These are phyloP conservation scores for Auriscalpium microsporum DNA, from an alignment of 768 basidiomycete species.

Conservation along the genomic window DNA sequence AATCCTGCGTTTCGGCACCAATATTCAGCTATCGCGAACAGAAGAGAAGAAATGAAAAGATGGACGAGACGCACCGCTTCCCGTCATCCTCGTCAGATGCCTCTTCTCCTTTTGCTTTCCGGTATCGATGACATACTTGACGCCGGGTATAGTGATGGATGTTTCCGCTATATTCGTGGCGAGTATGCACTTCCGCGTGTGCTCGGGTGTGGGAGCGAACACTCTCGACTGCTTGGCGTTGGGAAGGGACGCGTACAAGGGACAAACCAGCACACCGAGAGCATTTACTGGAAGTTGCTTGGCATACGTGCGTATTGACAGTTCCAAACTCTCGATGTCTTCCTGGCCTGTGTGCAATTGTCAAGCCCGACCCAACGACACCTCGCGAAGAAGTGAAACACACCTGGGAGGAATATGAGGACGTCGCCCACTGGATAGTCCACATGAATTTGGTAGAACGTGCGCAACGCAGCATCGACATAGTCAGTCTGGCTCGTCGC, in stretches of 20 bases:
- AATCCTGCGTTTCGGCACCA: conserved; percentile 49
- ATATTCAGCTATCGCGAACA: not conserved
- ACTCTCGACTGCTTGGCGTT: conserved; percentile 69
- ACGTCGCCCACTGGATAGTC: conserved; percentile 79
- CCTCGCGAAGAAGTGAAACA: not conserved
- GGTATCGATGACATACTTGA: conserved; percentile 92
- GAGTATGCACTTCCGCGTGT: conserved; percentile 83
- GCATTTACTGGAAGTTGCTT: conserved; percentile 48
- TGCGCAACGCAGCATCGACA: conserved; percentile 80
- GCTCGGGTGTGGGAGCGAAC: conserved; percentile 56
- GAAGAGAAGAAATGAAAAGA: not conserved
- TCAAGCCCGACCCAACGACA: not conserved
- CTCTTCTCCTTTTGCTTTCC: conserved; percentile 95
- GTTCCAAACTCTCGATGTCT: conserved; percentile 85
- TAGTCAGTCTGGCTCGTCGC: conserved; percentile 72
- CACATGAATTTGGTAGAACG: conserved; percentile 89
- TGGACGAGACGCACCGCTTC: conserved; percentile 43
- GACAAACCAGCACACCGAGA: conserved; percentile 58
- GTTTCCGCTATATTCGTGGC: conserved; percentile 99
- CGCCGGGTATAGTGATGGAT: conserved; percentile 92
- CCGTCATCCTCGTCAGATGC: conserved; percentile 59
- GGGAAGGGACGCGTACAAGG: conserved; percentile 84
- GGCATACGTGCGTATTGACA: conserved; percentile 61
- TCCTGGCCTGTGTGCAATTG: conserved; percentile 62
- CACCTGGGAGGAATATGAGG: conserved; percentile 87